Conservation (phyloP, 139 green algal genomes). For the Coelastrella sp. region DNA sequence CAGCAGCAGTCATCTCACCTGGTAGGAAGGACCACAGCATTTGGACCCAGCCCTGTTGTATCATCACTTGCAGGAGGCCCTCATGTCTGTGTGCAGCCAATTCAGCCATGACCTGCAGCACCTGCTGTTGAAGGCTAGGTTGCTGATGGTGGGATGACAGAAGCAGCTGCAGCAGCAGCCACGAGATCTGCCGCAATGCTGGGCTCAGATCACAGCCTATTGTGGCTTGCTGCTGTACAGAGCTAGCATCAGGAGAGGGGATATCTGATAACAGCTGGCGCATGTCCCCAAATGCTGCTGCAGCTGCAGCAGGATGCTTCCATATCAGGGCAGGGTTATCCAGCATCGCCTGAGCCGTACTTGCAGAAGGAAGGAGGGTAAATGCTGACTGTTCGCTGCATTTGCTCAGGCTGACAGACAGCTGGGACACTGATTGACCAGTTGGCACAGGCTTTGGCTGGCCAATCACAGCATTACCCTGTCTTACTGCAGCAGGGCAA, state of each 20-base stretch:
- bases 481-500: not conserved
- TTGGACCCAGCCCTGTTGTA: slow-evolving; percentile 35
- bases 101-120: slow-evolving; percentile 25
- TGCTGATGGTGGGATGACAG: not conserved
- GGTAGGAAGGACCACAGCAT: slow-evolving; percentile 29
- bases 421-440: not conserved
- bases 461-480: not conserved
- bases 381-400: not conserved
- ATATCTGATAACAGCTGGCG: not conserved
- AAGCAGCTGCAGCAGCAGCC: slow-evolving; percentile 33
- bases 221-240: not conserved
- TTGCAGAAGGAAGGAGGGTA: not conserved
- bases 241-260: too few relatives aligned
- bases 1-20: not conserved
- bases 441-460: not conserved
- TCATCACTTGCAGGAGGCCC: slow-evolving; percentile 11
- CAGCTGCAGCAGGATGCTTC: slow-evolving; percentile 23
- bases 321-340: not conserved
- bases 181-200: not conserved
- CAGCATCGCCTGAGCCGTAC: not conserved
- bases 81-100: slow-evolving; percentile 13
- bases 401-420: not conserved
- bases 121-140: slow-evolving; percentile 23
- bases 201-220: not conserved
- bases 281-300: slow-evolving; percentile 28